Base-by-base conservation (phyloP, 345 rosid genomes). In the Sonneratia caseolaris region DNA sequence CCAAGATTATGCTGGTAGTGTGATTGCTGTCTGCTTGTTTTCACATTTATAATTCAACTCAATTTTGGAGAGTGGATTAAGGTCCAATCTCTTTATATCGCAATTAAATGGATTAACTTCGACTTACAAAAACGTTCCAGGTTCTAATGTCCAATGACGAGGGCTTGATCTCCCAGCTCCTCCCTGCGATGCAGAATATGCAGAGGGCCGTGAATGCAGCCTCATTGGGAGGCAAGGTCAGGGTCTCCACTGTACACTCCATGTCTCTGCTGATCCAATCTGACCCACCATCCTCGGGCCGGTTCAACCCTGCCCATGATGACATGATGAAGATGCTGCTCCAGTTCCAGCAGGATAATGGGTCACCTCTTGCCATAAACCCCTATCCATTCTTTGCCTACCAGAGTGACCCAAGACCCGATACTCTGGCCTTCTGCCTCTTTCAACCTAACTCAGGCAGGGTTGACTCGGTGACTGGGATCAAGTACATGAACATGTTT, bases 341-440 rank as follows among this genome's bases (percentile, higher is more conserved):
- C 74, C 87, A 84, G 79, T 95, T 95, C 70, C 84, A 83, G 13
- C 85, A 77, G 37, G 96, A 90, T 7, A 86, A 79, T 0, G 92
- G 90, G 2, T 92, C 98, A 18, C 97, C 97, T 37, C 83, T 95
- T 42, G 68, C 92, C 14, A 69, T 95, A 59, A 95, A 92, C 75
- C 97, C 97, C n/a, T 92, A 95, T 76, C 98, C 98, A 9, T 90
- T 86, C 78, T 95, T 92, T 72, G 98, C 97, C 13, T 95, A 90
- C 83, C 88, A 82, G 79, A 88, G 90, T 73, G 99, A 95, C 76
- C 79, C 96, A 6, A 84, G 91, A 72, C 96, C 97, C 0, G 97
- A 95, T 69, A 92, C 96, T 42, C 82, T 95, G 49, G 85, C 96
- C 15, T 95, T 86, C 73, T 92, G 98, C 72, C 76, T 90, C 66